These are phyloP conservation scores for Leucaena leucocephala DNA, from an alignment of 306 rosid genomes.

Conservation along the genomic window DNA sequence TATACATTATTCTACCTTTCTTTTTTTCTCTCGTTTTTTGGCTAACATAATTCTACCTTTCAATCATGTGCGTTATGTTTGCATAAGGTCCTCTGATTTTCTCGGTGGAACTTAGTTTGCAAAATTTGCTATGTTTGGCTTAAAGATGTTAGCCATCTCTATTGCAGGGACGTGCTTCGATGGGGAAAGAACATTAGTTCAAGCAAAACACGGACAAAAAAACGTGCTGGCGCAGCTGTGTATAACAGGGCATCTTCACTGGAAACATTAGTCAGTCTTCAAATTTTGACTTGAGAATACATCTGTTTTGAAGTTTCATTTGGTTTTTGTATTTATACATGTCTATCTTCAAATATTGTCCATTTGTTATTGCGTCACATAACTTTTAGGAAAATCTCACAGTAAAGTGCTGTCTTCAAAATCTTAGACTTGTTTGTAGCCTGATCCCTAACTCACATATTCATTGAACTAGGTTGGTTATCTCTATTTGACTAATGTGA, in stretches of 20 bases:
- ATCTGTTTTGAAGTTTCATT: not conserved
- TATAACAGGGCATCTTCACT: slow-evolving; percentile 93
- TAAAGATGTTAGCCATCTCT: slow-evolving; percentile 30
- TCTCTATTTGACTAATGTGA: slow-evolving; percentile 75
- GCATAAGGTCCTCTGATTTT: not conserved
- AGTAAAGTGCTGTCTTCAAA: slow-evolving; percentile 5
- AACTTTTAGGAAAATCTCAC: slow-evolving; percentile 29
- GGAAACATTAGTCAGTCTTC: slow-evolving; percentile 75
- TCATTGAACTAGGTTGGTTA: slow-evolving; percentile 67
- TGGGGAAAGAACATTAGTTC: slow-evolving; percentile 87
- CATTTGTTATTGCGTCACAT: slow-evolving; percentile 21
- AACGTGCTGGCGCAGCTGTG: slow-evolving; percentile 85
- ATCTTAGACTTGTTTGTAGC: slow-evolving; percentile 26
- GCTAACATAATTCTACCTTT: not conserved
- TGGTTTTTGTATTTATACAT: slow-evolving; percentile 28
- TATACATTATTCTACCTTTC: not conserved
- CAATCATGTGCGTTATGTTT: not conserved
- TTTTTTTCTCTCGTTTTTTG: not conserved
- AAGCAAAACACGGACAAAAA: slow-evolving; percentile 73
- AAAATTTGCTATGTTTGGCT: slow-evolving; percentile 17
- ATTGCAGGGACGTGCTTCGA: slow-evolving; percentile 79
- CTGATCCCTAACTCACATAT: slow-evolving; percentile 35
- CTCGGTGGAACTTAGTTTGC: slow-evolving; percentile 7
- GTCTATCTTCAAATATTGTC: slow-evolving; percentile 14
- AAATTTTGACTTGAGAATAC: slow-evolving; percentile 12